Conservation (phyloP, 257 asterid genomes). For the Solanum commersonii region DNA sequence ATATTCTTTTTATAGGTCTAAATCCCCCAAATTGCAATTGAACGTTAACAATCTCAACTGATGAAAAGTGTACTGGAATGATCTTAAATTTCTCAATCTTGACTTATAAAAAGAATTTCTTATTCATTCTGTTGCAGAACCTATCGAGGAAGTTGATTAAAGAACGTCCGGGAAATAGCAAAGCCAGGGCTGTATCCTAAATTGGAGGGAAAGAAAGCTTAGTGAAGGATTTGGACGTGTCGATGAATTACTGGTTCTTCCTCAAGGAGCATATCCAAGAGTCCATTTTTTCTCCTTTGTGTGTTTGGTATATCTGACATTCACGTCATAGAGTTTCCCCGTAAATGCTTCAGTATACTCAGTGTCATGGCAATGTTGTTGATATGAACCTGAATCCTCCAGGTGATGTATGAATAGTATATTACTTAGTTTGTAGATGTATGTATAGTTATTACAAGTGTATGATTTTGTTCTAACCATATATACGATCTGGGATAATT, state of each 20-base stretch:
- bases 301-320: neutral
- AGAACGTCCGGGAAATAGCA: constrained; percentile 9
- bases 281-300: neutral
- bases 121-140: constrained; percentile 27
- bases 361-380: neutral
- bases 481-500: neutral
- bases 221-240: neutral
- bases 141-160: constrained; percentile 14
- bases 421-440: neutral
- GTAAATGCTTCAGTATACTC: neutral
- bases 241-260: neutral
- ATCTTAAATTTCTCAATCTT: neutral
- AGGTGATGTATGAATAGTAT: neutral
- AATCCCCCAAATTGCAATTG: neutral
- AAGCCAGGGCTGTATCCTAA: constrained; percentile 41
- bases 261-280: neutral
- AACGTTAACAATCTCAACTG: neutral
- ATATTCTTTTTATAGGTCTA: neutral
- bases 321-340: neutral
- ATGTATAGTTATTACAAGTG: neutral
- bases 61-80: neutral
- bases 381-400: neutral
- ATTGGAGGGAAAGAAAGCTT: neutral
- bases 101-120: neutral
- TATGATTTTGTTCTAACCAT: neutral